Conservation (phyloP, 2,329 filamentous ascomycete species). For the Pestalotiopsis sp. region DNA sequence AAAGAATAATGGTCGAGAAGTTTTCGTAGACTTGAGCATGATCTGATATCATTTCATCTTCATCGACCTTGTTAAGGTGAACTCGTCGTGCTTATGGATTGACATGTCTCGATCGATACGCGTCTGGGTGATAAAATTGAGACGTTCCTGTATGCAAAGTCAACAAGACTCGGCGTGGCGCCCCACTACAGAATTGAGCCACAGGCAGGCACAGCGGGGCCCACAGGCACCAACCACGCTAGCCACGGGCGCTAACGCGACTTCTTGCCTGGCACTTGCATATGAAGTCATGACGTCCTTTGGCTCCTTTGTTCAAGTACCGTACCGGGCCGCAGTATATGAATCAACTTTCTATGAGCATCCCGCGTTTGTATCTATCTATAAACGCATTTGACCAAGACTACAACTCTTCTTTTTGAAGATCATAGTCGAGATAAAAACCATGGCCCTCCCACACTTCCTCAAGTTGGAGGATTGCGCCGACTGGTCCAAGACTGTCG, state of each 20-base stretch:
- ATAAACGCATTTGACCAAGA: not conserved
- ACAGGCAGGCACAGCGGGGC: not conserved
- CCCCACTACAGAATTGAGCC: not conserved
- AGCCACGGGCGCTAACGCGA: not conserved
- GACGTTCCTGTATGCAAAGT: not conserved
- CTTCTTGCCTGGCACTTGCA: not conserved
- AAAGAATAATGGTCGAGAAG: not conserved
- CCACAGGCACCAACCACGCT: not conserved
- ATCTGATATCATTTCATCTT: not conserved
- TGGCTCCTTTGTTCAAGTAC: conserved; percentile 1
- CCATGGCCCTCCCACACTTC: conserved; percentile 74
- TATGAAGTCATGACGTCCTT: conserved; percentile 7
- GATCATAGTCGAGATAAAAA: not conserved
- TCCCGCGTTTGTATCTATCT: not conserved
- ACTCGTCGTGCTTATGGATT: not conserved
- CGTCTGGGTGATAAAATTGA: not conserved
- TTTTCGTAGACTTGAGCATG: not conserved
- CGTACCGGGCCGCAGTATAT: not conserved
- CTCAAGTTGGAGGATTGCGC: conserved; percentile 73
- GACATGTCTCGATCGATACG: not conserved
- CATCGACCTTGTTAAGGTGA: not conserved
- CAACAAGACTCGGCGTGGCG: not conserved
- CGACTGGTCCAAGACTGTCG: conserved; percentile 73
- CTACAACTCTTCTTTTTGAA: not conserved
- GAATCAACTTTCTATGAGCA: not conserved